These are phyloP conservation scores for Penicillium salamii DNA, from an alignment of 495 filamentous ascomycete genomes.

Conservation along the genomic window DNA sequence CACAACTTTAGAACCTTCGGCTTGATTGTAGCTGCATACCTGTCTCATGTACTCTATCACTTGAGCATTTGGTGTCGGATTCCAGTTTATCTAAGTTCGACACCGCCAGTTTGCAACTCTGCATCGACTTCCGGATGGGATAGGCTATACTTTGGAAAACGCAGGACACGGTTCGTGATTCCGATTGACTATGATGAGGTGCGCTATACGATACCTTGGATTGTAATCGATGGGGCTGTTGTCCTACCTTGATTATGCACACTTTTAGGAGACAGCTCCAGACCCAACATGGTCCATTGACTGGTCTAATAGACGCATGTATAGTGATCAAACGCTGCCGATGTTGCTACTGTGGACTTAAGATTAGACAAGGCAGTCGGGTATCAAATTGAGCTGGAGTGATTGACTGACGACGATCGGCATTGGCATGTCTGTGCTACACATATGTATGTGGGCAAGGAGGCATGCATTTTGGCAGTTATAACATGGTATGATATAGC, in stretches of 20 bases:
- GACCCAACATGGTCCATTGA: too few relatives aligned
- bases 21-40: too few relatives aligned
- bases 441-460: not conserved
- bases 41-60: not conserved
- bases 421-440: not conserved
- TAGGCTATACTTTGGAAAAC: too few relatives aligned
- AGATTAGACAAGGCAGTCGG: not conserved
- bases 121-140: not conserved
- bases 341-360: not conserved
- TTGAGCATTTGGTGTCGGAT: too few relatives aligned
- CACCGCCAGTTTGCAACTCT: not conserved
- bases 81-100: not conserved
- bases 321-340: not conserved
- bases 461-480: not conserved
- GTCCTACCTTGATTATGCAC: not conserved
- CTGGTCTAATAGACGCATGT: too few relatives aligned
- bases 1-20: too few relatives aligned
- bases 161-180: too few relatives aligned
- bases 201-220: too few relatives aligned
- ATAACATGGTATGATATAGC: not conserved
- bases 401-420: conserved; percentile 2
- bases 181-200: too few relatives aligned
- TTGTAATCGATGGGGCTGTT: too few relatives aligned
- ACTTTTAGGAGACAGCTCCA: too few relatives aligned
- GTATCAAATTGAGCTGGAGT: not conserved